Evolutionary conservation across 805 yeast genomes (phyloP), one percentile per base, ranked within the genome.

Genomic region (Saturnispora ahearnii): DNA sequence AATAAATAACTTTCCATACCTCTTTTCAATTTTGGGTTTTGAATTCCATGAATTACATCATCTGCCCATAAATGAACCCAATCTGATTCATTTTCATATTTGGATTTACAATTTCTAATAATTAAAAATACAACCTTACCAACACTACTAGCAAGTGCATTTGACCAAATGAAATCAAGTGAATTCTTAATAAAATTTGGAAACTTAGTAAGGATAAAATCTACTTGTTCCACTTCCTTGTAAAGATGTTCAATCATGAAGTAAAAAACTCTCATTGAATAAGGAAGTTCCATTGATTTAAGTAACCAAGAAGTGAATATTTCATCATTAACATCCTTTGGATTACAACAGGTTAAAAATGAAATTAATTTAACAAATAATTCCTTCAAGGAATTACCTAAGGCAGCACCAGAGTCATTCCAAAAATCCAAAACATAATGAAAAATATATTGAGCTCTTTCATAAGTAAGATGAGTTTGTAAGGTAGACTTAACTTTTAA

Each of bases 361-460:
- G 57, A 53, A 10, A 82, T 61, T 45, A 82, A 59, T 56, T 82
- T 87, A 2, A 62, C 48, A 44, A 87, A 74, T 43, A 88, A 59
- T 31, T 79, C 85, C 49, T 72, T 75, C 47, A 87, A 62, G 0
- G 95, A 82, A 59, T 84, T 86, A 5, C 83, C 79, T 28, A 86
- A 62, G 0, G 95, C 81, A 2, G 85, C 79, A 4, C 84, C 81
- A 1, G 86, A 76, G 46, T 82, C 86, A 48, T 78, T 79, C 81
- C 89, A 81, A 61, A 77, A 81, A 55, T 81, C 89, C 36, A 82
- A 65, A 12, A 84, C 73, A 61, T 76, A 84, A 24, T 69, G 69
- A 57, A 78, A 77, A 1, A 80, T 49, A 26, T 50, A 54, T 28
- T 63, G 61, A 5, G 72, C 57, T 12, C 53, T 59, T 2, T 62